phyloP scores from a whole-genome alignment of 2,329 filamentous ascomycete genomes.

The Hortaea sp. region DNA sequence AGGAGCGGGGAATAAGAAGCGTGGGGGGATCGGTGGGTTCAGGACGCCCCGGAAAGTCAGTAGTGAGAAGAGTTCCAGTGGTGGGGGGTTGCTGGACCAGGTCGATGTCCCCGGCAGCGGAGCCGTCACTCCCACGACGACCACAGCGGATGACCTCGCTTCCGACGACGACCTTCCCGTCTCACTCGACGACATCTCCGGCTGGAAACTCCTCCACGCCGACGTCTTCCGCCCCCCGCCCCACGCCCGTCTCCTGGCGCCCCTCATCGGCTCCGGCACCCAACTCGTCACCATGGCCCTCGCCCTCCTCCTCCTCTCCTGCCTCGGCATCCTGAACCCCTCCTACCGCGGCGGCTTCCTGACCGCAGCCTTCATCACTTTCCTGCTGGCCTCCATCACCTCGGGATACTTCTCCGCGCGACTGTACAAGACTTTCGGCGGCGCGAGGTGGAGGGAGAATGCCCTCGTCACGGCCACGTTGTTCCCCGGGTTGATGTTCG shows the following conservation, averaged over 20 bases:
- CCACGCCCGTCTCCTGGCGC: slow-evolving; percentile 63
- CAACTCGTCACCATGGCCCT: slow-evolving; percentile 75
- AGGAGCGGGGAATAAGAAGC: slow-evolving; percentile 44
- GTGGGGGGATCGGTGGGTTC: slow-evolving; percentile 32
- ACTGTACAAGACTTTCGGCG: slow-evolving; percentile 75
- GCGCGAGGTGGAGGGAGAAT: slow-evolving; percentile 64
- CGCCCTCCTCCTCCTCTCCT: slow-evolving; percentile 51
- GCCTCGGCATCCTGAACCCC: slow-evolving; percentile 69
- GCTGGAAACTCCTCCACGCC: slow-evolving; percentile 82
- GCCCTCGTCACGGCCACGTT: slow-evolving; percentile 62
- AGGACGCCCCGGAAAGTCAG: slow-evolving; percentile 38
- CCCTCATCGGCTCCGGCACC: slow-evolving; percentile 74
- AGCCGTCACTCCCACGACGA: slow-evolving; percentile 29
- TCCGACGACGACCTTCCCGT: slow-evolving; percentile 58
- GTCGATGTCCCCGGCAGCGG: slow-evolving; percentile 21
- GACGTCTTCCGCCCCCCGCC: slow-evolving; percentile 72
- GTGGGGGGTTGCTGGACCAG: slow-evolving; percentile 23
- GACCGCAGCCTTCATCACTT: slow-evolving; percentile 72
- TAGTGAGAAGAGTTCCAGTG: slow-evolving; percentile 40
- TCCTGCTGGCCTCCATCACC: slow-evolving; percentile 72
- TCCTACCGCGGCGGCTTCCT: slow-evolving; percentile 85
- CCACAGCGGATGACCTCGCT: slow-evolving; percentile 39
- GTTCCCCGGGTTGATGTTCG: slow-evolving; percentile 69
- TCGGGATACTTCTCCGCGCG: slow-evolving; percentile 81
- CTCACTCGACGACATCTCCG: slow-evolving; percentile 59